phyloP scores from a whole-genome alignment of 306 rosid genomes.

The Ammopiptanthus mongolicus region DNA sequence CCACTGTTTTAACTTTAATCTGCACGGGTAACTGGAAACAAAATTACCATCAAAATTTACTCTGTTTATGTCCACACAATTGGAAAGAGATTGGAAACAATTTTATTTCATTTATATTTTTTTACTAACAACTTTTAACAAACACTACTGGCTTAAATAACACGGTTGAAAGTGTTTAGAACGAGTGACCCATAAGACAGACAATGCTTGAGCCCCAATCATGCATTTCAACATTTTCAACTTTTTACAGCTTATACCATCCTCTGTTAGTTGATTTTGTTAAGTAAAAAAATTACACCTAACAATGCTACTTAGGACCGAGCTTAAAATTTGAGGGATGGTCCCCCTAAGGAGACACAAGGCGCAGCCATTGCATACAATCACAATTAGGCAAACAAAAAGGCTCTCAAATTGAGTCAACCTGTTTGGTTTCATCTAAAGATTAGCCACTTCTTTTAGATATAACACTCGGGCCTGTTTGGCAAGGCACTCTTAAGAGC shows the following conservation, averaged over 20 bases:
- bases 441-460: too few relatives aligned
- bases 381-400: too few relatives aligned
- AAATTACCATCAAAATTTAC: background rate
- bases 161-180: background rate
- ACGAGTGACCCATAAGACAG: conserved; percentile 1
- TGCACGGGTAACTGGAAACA: background rate
- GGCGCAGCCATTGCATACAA: too few relatives aligned
- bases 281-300: background rate
- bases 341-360: too few relatives aligned
- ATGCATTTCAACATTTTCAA: background rate
- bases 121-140: too few relatives aligned
- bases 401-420: too few relatives aligned
- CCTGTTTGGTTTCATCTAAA: too few relatives aligned
- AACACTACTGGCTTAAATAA: background rate
- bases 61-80: conserved; percentile 6
- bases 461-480: too few relatives aligned
- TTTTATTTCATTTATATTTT: too few relatives aligned
- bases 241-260: background rate
- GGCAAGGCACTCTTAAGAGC: too few relatives aligned
- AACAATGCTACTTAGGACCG: background rate
- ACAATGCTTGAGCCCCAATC: conserved; percentile 3
- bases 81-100: conserved; percentile 8
- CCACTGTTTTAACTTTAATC: background rate
- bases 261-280: background rate
- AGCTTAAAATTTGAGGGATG: too few relatives aligned